These are phyloP conservation scores for Trametes coccinea DNA, from an alignment of 768 basidiomycete genomes.

Conservation along the genomic window DNA sequence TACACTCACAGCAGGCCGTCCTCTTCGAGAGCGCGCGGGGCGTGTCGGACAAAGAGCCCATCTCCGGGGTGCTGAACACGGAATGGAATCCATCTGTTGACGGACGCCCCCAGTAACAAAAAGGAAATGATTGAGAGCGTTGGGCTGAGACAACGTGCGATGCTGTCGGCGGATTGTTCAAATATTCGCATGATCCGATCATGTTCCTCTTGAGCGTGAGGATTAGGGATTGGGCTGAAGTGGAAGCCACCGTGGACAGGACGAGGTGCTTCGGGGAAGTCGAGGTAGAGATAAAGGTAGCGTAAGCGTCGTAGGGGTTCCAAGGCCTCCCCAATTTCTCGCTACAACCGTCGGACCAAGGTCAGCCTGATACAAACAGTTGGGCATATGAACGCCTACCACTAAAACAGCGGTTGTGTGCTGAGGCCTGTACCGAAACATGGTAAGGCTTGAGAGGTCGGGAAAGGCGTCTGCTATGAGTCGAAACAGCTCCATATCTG, in stretches of 20 bases:
- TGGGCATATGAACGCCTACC: not conserved
- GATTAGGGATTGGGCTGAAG: too few relatives aligned
- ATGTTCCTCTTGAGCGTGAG: not conserved
- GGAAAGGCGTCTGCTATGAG: not conserved
- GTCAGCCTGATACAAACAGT: too few relatives aligned
- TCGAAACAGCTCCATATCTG: not conserved
- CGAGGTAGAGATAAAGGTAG: too few relatives aligned
- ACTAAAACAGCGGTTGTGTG: not conserved
- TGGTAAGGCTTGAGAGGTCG: not conserved
- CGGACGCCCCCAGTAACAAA: not conserved
- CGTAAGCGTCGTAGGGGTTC: too few relatives aligned
- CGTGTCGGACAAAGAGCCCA: too few relatives aligned
- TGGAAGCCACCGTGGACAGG: not conserved
- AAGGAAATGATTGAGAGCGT: not conserved
- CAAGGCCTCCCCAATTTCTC: too few relatives aligned
- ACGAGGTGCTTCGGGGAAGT: not conserved
- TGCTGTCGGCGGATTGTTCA: not conserved
- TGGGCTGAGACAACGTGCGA: not conserved
- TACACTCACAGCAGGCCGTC: too few relatives aligned
- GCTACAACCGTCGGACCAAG: not conserved
- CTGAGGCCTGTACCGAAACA: not conserved
- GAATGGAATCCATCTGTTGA: not conserved
- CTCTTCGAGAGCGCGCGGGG: too few relatives aligned
- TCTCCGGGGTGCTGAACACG: not conserved
- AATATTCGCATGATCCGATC: not conserved